Percentiles rank a stretch among this genome's conserved stretches.
Evolutionary conservation across 371 early-diverging fungal genomes (phyloP).

Genomic region (Lichtheimia corymbifera): DNA sequence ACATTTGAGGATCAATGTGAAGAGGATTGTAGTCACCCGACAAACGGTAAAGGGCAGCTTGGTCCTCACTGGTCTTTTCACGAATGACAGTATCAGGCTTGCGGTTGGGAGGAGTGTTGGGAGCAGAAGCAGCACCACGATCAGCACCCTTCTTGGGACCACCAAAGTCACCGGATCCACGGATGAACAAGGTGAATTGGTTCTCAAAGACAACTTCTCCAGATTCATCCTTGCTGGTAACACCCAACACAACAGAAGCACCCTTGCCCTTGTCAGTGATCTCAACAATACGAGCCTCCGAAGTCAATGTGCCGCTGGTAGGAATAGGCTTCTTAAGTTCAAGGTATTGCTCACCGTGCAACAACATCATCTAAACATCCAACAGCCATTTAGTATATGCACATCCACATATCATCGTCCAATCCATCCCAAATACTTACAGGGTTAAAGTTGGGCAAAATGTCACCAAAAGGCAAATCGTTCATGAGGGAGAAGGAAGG

Average conservation of each 20-base stretch:
- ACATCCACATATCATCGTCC: background rate
- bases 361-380: constrained; percentile 81
- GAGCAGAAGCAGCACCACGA: constrained; percentile 80
- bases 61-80: constrained; percentile 87
- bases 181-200: constrained; percentile 92
- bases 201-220: constrained; percentile 82
- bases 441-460: constrained; percentile 90
- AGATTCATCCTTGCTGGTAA: constrained; percentile 77
- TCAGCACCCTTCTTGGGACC: constrained; percentile 76
- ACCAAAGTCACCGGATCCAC: constrained; percentile 91
- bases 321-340: constrained; percentile 85
- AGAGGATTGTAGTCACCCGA: constrained; percentile 89
- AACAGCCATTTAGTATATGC: background rate
- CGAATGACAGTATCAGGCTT: constrained; percentile 79
- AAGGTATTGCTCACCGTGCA: constrained; percentile 97
- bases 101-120: constrained; percentile 73
- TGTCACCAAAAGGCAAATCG: constrained; percentile 69
- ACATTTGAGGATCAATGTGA: constrained; percentile 96
- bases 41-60: constrained; percentile 95
- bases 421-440: constrained; percentile 23
- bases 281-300: constrained; percentile 82
- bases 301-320: constrained; percentile 75
- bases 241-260: constrained; percentile 78
- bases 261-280: constrained; percentile 97
- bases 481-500: constrained; percentile 78